Percentiles rank a stretch among this genome's conserved stretches.
These are phyloP conservation scores for Dryadomyces sulphureus DNA, from an alignment of 2,329 filamentous ascomycete genomes.

Conservation along the genomic window DNA sequence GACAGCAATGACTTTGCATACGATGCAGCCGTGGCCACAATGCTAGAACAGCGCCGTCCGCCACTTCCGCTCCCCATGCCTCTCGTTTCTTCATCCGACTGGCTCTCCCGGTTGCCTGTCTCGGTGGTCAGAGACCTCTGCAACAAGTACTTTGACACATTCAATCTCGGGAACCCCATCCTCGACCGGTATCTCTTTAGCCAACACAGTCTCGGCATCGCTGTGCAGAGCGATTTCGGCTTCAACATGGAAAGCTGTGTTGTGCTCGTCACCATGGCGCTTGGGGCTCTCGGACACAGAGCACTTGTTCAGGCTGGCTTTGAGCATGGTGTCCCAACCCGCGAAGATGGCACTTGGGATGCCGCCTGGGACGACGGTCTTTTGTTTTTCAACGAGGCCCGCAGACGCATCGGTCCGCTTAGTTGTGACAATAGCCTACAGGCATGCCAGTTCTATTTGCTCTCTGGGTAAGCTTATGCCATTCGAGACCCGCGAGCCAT, in stretches of 20 bases:
- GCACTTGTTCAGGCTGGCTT: slow-evolving; percentile 34
- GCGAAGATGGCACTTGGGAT: slow-evolving; percentile 5
- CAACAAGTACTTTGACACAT: slow-evolving; percentile 37
- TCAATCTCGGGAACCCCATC: slow-evolving; percentile 35
- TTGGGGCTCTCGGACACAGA: slow-evolving; percentile 33
- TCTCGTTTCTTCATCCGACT: slow-evolving; percentile 20
- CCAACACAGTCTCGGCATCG: slow-evolving; percentile 30
- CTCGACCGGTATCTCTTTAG: slow-evolving; percentile 37
- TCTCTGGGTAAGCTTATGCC: slow-evolving; percentile 22
- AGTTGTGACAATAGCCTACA: slow-evolving; percentile 23
- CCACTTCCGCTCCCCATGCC: slow-evolving; percentile 20
- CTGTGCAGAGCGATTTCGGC: slow-evolving; percentile 33
- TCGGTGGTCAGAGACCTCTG: slow-evolving; percentile 34
- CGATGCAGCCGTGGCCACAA: slow-evolving; percentile 18
- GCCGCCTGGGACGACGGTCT: slow-evolving; percentile 19
- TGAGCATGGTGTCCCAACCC: neutral
- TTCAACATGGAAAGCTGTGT: slow-evolving; percentile 36
- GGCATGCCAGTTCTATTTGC: slow-evolving; percentile 35
- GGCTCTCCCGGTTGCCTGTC: slow-evolving; percentile 30
- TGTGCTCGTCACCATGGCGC: slow-evolving; percentile 32
- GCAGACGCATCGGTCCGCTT: slow-evolving; percentile 27
- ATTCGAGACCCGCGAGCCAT: too few species aligned
- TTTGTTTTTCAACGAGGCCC: slow-evolving; percentile 38
- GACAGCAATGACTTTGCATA: slow-evolving; percentile 3
- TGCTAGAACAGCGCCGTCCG: slow-evolving; percentile 29